These are phyloP conservation scores for Aspergillus tubingensis DNA, from an alignment of 2,329 filamentous ascomycete species.

Conservation along the genomic window DNA sequence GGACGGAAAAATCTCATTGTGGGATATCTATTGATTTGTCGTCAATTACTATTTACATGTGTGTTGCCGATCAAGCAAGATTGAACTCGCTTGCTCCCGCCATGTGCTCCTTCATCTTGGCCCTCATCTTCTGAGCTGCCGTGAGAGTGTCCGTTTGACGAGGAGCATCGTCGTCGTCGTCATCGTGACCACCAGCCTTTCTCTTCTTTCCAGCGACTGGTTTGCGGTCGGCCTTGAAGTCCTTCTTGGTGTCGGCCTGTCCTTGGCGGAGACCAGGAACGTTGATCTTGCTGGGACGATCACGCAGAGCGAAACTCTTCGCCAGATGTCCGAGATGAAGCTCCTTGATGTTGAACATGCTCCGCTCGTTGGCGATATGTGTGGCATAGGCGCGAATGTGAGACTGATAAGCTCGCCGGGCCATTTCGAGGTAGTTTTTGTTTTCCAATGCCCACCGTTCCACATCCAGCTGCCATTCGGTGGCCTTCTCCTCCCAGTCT, in stretches of 20 bases:
- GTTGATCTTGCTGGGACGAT: constrained; percentile 79
- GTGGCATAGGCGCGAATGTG: constrained; percentile 95
- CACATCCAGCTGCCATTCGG: constrained; percentile 66
- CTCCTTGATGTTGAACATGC: constrained; percentile 87
- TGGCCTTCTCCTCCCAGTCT: constrained; percentile 67
- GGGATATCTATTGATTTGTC: constrained; percentile 77
- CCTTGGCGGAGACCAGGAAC: constrained; percentile 53
- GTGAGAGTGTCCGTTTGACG: constrained; percentile 42
- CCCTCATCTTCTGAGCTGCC: constrained; percentile 56
- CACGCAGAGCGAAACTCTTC: constrained; percentile 88
- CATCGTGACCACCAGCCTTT: constrained; percentile 31
- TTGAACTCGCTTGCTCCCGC: constrained; percentile 60
- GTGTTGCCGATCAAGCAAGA: constrained; percentile 47
- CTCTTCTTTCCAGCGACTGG: constrained; percentile 39
- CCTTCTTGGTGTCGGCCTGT: constrained; percentile 49
- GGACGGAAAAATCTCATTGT: constrained; percentile 91
- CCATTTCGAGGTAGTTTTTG: constrained; percentile 73
- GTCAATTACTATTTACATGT: constrained; percentile 32
- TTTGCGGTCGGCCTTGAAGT: constrained; percentile 48
- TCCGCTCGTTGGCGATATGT: constrained; percentile 80
- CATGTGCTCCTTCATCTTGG: constrained; percentile 55
- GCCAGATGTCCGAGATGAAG: constrained; percentile 90
- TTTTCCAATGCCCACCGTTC: constrained; percentile 68
- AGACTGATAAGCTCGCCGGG: constrained; percentile 82
- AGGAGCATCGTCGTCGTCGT: constrained; percentile 31